Percentiles rank a stretch among this genome's conserved stretches.
Evolutionary conservation across 2,329 filamentous ascomycete genomes (phyloP).

Genomic region (Penicillium psychrosexuale): DNA sequence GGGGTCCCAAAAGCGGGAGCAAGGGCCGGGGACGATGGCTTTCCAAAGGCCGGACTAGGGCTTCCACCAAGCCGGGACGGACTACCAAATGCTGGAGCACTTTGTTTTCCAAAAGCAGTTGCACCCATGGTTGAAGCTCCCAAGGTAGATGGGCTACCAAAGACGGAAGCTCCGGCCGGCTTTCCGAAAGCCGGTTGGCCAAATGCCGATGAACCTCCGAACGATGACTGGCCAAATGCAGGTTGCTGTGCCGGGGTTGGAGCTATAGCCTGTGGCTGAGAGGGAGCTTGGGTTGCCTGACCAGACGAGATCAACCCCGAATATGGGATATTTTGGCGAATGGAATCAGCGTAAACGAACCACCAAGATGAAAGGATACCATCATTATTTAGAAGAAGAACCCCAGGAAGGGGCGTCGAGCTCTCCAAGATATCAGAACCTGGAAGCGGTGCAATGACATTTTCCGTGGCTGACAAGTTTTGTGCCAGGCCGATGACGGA

Average conservation of each 20-base stretch:
- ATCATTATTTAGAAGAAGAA: conserved; percentile 85
- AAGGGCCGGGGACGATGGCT: conserved; percentile 29
- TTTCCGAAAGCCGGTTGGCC: conserved; percentile 38
- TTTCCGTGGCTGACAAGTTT: conserved; percentile 80
- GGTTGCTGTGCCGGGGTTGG: conserved; percentile 17
- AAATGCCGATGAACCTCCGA: conserved; percentile 20
- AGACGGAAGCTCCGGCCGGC: conserved; percentile 22
- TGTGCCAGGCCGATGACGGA: conserved; percentile 74
- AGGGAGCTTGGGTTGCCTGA: conserved; percentile 12
- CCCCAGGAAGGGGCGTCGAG: conserved; percentile 72
- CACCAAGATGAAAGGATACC: conserved; percentile 85
- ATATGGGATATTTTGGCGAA: conserved; percentile 70
- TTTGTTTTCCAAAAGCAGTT: conserved; percentile 30
- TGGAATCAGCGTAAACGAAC: conserved; percentile 84
- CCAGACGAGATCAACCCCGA: conserved; percentile 57
- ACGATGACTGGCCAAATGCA: conserved; percentile 26
- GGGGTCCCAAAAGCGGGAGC: conserved; percentile 37
- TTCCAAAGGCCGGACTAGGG: conserved; percentile 28
- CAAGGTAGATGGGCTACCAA: conserved; percentile 25
- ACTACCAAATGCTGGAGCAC: conserved; percentile 28
- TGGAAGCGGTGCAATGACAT: conserved; percentile 72
- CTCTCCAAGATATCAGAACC: conserved; percentile 77
- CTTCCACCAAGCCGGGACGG: conserved; percentile 26
- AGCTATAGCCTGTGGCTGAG: conserved; percentile 12
- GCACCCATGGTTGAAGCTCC: conserved; percentile 22